phyloP scores from a whole-genome alignment of 495 filamentous ascomycete species.

The Penicillium lagena region DNA sequence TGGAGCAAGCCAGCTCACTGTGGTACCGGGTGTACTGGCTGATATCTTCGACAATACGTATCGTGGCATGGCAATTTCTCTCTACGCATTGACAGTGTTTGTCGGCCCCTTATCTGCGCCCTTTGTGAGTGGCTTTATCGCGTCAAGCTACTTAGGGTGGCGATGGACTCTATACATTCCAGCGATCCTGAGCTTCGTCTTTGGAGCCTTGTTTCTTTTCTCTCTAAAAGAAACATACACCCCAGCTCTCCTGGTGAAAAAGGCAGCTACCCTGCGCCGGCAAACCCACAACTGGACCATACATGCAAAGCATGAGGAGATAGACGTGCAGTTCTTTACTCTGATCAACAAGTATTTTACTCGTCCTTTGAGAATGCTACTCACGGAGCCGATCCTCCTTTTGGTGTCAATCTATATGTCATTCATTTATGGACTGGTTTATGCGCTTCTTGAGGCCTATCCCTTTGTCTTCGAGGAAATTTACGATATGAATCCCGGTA shows the following conservation, averaged over 20 bases:
- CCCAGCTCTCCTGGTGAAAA: slow-evolving; percentile 29
- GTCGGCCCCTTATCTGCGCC: slow-evolving; percentile 41
- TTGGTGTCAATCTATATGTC: slow-evolving; percentile 41
- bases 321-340: slow-evolving; percentile 31
- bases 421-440: slow-evolving; percentile 40
- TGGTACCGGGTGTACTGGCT: slow-evolving; percentile 45
- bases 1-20: slow-evolving; percentile 42
- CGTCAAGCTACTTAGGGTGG: slow-evolving; percentile 35
- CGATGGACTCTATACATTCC: slow-evolving; percentile 43
- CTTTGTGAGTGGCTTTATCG: slow-evolving; percentile 42
- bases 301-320: slow-evolving; percentile 42
- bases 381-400: slow-evolving; percentile 40
- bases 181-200: slow-evolving; percentile 26
- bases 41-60: slow-evolving; percentile 43
- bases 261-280: slow-evolving; percentile 32
- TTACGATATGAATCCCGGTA: slow-evolving; percentile 28
- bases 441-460: slow-evolving; percentile 39
- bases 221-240: slow-evolving; percentile 35
- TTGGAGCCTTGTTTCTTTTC: slow-evolving; percentile 17
- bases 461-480: slow-evolving; percentile 32
- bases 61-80: slow-evolving; percentile 42
- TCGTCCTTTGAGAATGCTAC: slow-evolving; percentile 36
- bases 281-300: slow-evolving; percentile 40
- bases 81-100: slow-evolving; percentile 47
- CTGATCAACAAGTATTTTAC: slow-evolving; percentile 36